Evolutionary conservation across 257 asterid species (phyloP), one percentile per base, ranked within the genome.

Genomic region (Solanum ahanhuiri): DNA sequence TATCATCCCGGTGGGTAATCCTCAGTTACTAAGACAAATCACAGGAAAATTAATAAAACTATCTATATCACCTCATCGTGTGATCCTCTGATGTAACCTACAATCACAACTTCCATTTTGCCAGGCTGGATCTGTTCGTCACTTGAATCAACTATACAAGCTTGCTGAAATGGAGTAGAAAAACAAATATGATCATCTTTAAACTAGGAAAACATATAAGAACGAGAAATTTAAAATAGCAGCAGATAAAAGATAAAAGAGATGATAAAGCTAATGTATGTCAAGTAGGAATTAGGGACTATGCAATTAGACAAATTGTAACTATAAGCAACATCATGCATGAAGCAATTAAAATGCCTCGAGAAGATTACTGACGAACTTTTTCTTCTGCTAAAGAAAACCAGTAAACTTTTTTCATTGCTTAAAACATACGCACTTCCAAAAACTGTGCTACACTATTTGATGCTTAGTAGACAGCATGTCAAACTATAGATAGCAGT

Each of bases 71-170:
- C 98, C 95, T 70, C 88, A 83, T 37, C 25, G 48, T 48, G 35
- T 41, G 93, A 88, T 88, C 96, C 91, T 87, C 91, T 91, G 89
- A 93, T 90, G 93, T 91, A 93, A 85, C 96, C 98, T 72, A 91
- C 93, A 17, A 96, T 83, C 86, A 92, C 69, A 87, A 95, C 60
- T 91, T 94, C 93, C 92, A 94, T 89, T 86, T 91, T 85, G 63
- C 84, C 57, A 75, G 91, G 94, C 35, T 88, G 5, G 39, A 71
- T 34, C 86, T 84, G 69, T 33, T 69, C 91, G 4, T 86, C 87
- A 83, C 75, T 87, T 79, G 85, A 91, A 57, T 91, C 88, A 17
- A 92, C 43, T 58, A 91, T 30, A 81, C 91, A 90, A 83, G 90
- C 92, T 91, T 91, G 88, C 98, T 94, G 93, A 30, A 86, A 82